A percentile compares a stretch with the other conserved stretches of the same genome.
These are phyloP conservation scores for Aspergillus thermomutatus DNA, from an alignment of 2,329 filamentous ascomycete genomes.

Conservation along the genomic window DNA sequence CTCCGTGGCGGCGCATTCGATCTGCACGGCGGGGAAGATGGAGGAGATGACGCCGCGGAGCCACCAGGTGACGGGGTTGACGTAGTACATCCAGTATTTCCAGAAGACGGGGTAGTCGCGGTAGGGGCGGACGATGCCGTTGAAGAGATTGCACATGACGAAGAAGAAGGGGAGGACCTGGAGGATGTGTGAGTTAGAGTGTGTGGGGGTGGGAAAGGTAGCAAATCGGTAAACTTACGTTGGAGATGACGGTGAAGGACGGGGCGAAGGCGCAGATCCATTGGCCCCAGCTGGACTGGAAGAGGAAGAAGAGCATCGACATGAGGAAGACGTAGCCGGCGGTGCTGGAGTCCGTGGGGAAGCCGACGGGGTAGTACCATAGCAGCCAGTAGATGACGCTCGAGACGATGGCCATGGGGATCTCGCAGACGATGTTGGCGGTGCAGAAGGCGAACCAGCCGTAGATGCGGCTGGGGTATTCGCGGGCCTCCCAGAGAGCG, in stretches of 20 bases:
- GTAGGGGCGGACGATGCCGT: conserved; percentile 72
- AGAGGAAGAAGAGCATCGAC: conserved; percentile 73
- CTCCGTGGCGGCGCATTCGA: conserved; percentile 56
- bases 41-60: conserved; percentile 66
- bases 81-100: conserved; percentile 67
- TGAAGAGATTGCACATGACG: conserved; percentile 72
- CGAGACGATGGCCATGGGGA: conserved; percentile 65
- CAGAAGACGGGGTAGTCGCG: conserved; percentile 64
- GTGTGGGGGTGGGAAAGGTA: conserved; percentile 7
- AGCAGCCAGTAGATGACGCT: conserved; percentile 67
- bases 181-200: neutral
- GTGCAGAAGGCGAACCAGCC: conserved; percentile 74
- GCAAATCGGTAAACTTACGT: conserved; percentile 45
- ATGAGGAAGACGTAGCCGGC: conserved; percentile 77
- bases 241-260: conserved; percentile 73
- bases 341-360: conserved; percentile 61
- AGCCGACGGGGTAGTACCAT: conserved; percentile 74
- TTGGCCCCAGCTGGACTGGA: conserved; percentile 72
- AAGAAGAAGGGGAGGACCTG: conserved; percentile 73
- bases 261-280: conserved; percentile 83
- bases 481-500: conserved; percentile 68
- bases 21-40: conserved; percentile 51
- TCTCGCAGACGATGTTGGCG: conserved; percentile 68
- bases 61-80: conserved; percentile 69
- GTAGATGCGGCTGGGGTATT: conserved; percentile 72